These are phyloP conservation scores for Camelina hispida DNA, from an alignment of 345 rosid species.

Conservation along the genomic window DNA sequence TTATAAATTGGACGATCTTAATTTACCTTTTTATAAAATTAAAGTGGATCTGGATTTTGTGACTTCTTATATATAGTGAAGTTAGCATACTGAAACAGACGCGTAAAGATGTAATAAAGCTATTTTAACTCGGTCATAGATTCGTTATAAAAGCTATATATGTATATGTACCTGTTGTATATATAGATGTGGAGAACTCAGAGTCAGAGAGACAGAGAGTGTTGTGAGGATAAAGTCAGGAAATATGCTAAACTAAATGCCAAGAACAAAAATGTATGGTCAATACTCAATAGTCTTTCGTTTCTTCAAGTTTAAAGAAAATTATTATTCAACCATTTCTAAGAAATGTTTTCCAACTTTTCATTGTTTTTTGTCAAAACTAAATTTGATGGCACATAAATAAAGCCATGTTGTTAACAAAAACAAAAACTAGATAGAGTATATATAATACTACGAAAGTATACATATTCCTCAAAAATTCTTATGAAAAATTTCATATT, in stretches of 20 bases:
- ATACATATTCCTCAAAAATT: not conserved
- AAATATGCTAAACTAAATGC: slow-evolving; percentile 30
- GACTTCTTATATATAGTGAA: not conserved
- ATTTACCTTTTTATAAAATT: slow-evolving; percentile 1
- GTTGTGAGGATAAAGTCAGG: slow-evolving; percentile 12
- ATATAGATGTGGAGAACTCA: slow-evolving; percentile 18
- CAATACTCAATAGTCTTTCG: slow-evolving; percentile 5
- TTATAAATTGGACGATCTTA: not conserved
- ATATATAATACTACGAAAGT: not conserved
- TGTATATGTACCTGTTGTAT: not conserved
- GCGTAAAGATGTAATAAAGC: slow-evolving; percentile 7
- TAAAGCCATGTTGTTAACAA: not conserved
- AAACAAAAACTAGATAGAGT: not conserved
- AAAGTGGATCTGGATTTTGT: slow-evolving; percentile 11
- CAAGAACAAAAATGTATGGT: slow-evolving; percentile 33
- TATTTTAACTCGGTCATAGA: not conserved
- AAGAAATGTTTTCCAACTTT: not conserved
- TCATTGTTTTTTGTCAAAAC: not conserved
- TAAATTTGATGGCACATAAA: slow-evolving; percentile 3
- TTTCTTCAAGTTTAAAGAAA: not conserved
- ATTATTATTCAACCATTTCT: not conserved
- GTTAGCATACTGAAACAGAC: not conserved
- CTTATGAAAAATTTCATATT: slow-evolving; percentile 7
- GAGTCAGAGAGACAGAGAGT: slow-evolving; percentile 39
- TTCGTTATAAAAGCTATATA: not conserved